These are phyloP conservation scores for Pythium dissimile DNA, from an alignment of 352 stramenopile genomes.

Conservation along the genomic window DNA sequence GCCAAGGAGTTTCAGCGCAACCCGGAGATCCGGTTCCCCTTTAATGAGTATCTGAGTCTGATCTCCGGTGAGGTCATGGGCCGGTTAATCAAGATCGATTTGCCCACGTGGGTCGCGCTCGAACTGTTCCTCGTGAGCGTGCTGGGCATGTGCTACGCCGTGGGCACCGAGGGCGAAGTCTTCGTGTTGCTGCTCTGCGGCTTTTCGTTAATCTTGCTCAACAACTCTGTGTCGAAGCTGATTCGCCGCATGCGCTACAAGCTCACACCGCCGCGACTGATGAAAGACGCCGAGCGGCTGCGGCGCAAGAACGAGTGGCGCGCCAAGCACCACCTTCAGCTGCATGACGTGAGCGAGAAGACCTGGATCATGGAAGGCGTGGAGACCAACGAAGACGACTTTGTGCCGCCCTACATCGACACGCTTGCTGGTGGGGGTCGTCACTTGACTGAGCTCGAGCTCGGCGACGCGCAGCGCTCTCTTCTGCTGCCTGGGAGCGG, in stretches of 20 bases:
- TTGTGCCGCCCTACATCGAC: slow-evolving; percentile 52
- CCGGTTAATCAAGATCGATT: slow-evolving; percentile 66
- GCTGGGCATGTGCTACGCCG: slow-evolving; percentile 41
- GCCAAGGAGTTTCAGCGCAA: slow-evolving; percentile 70
- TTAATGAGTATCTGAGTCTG: slow-evolving; percentile 76
- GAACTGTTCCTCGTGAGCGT: slow-evolving; percentile 43
- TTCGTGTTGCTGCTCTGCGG: slow-evolving; percentile 40
- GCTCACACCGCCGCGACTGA: slow-evolving; percentile 44
- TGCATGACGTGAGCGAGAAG: slow-evolving; percentile 42
- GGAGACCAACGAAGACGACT: slow-evolving; percentile 23
- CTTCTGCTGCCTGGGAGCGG: slow-evolving; percentile 32
- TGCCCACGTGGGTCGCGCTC: slow-evolving; percentile 61
- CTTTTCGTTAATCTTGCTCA: slow-evolving; percentile 42
- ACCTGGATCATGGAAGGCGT: slow-evolving; percentile 37
- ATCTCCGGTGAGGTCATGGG: slow-evolving; percentile 75
- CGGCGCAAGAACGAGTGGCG: slow-evolving; percentile 56
- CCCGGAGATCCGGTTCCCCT: slow-evolving; percentile 50
- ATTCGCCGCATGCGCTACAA: slow-evolving; percentile 46
- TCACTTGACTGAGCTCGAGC: slow-evolving; percentile 26
- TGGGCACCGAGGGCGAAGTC: slow-evolving; percentile 36
- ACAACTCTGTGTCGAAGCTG: slow-evolving; percentile 42
- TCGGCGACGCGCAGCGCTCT: slow-evolving; percentile 30
- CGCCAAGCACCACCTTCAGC: slow-evolving; percentile 33
- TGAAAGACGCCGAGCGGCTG: slow-evolving; percentile 61
- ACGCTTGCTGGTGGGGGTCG: slow-evolving; percentile 35